Evolutionary conservation across 2,329 filamentous ascomycete species (phyloP).

Genomic region (Hymenoscyphus infarciens): DNA sequence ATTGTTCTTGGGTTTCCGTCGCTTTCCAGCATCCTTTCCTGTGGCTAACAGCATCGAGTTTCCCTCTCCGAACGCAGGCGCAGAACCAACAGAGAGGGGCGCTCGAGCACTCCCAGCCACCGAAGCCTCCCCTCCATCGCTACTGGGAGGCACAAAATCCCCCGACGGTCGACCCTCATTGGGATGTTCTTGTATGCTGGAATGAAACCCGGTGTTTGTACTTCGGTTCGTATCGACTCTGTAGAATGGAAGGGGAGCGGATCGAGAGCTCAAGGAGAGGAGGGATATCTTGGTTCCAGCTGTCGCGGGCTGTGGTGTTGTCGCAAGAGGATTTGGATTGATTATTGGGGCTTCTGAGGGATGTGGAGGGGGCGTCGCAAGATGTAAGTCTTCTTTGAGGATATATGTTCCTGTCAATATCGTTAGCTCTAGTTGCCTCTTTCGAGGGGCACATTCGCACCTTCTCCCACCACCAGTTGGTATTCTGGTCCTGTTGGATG

Average conservation of each 20-base stretch:
- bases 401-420: constrained; percentile 70
- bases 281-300: constrained; percentile 82
- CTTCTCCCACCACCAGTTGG: constrained; percentile 91
- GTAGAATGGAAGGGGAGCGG: constrained; percentile 49
- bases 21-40: constrained; percentile 72
- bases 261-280: constrained; percentile 41
- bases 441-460: constrained; percentile 41
- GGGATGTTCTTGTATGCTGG: constrained; percentile 59
- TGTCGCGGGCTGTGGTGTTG: constrained; percentile 77
- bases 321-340: constrained; percentile 89
- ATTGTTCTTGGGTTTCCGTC: constrained; percentile 94
- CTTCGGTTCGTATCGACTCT: constrained; percentile 51
- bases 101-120: constrained; percentile 42
- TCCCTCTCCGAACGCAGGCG: constrained; percentile 79
- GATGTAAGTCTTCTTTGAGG: constrained; percentile 83
- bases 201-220: constrained; percentile 42
- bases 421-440: constrained; percentile 16
- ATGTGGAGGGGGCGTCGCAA: constrained; percentile 92
- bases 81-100: constrained; percentile 35
- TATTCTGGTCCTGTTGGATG: constrained; percentile 80
- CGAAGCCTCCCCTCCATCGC: constrained; percentile 51
- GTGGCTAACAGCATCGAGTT: constrained; percentile 68
- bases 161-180: constrained; percentile 58
- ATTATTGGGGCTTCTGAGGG: constrained; percentile 84
- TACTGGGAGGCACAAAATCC: constrained; percentile 56